Evolutionary conservation across 2,329 filamentous ascomycete species (phyloP).

Genomic region (Lecanicillium sp.): DNA sequence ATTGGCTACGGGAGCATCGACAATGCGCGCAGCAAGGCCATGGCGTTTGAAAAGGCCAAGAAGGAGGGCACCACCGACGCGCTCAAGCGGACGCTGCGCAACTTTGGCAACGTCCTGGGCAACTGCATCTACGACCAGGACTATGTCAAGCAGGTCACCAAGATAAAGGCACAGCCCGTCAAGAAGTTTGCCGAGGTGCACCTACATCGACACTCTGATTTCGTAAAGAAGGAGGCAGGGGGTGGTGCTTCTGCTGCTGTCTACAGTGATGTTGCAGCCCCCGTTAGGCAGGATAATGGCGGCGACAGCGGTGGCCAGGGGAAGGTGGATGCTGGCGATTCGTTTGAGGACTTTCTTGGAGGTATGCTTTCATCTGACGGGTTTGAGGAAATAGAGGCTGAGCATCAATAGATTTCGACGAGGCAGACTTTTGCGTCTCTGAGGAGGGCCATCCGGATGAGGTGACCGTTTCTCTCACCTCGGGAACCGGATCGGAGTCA

Average conservation of each 20-base stretch:
- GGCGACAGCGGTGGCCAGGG: constrained; percentile 1
- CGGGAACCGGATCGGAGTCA: constrained; percentile 3
- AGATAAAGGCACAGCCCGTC: constrained; percentile 68
- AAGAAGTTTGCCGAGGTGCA: constrained; percentile 72
- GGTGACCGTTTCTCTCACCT: constrained; percentile 43
- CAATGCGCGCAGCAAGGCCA: constrained; percentile 90
- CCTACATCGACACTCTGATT: constrained; percentile 76
- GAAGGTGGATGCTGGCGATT: constrained; percentile 19
- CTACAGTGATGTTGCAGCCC: constrained; percentile 1
- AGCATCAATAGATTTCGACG: constrained; percentile 57
- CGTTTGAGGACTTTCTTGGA: constrained; percentile 44
- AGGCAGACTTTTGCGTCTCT: constrained; percentile 65
- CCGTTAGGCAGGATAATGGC: constrained; percentile 2
- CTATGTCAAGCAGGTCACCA: constrained; percentile 83
- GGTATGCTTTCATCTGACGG: constrained; percentile 33
- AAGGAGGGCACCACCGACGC: constrained; percentile 96
- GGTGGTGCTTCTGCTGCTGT: constrained; percentile 1
- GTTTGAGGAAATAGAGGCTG: constrained; percentile 29
- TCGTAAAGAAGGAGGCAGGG: constrained; percentile 48
- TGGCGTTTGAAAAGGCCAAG: constrained; percentile 96
- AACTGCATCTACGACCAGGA: constrained; percentile 98
- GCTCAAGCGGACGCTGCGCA: constrained; percentile 80
- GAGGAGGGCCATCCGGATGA: constrained; percentile 71
- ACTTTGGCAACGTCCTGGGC: constrained; percentile 93
- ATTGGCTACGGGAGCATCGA: constrained; percentile 95